phyloP scores from a whole-genome alignment of 495 filamentous ascomycete species.

The Platismatia glauca region DNA sequence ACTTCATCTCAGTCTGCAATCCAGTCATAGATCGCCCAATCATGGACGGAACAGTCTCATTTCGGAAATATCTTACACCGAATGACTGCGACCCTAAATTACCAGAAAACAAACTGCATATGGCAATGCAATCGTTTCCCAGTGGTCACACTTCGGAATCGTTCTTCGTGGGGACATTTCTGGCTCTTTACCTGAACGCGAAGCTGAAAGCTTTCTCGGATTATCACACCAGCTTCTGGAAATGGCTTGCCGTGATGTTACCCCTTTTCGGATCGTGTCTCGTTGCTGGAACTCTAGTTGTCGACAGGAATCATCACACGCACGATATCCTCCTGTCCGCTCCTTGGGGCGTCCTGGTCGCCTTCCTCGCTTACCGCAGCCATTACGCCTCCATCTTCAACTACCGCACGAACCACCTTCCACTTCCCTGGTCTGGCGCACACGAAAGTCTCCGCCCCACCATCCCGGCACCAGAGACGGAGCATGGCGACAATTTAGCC shows the following conservation, averaged over 20 bases:
- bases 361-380: slow-evolving; percentile 15
- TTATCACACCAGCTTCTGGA: slow-evolving; percentile 40
- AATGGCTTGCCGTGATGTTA: slow-evolving; percentile 29
- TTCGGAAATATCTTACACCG: background rate
- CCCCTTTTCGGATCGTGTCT: slow-evolving; percentile 33
- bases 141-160: slow-evolving; percentile 50
- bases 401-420: slow-evolving; percentile 16
- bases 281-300: slow-evolving; percentile 18
- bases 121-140: slow-evolving; percentile 49
- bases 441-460: slow-evolving; percentile 6
- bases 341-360: slow-evolving; percentile 13
- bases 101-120: background rate
- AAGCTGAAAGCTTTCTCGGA: slow-evolving; percentile 54
- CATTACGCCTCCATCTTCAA: slow-evolving; percentile 17
- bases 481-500: background rate
- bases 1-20: slow-evolving; percentile 18
- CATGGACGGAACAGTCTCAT: background rate
- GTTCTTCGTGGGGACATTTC: slow-evolving; percentile 48
- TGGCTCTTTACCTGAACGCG: slow-evolving; percentile 56
- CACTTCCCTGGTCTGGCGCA: slow-evolving; percentile 13
- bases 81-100: background rate
- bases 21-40: background rate
- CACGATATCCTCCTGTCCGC: slow-evolving; percentile 17
- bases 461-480: background rate
- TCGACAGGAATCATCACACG: slow-evolving; percentile 16